Conservation (phyloP, 495 filamentous ascomycete genomes). For the Aspergillus heteromorphus region DNA sequence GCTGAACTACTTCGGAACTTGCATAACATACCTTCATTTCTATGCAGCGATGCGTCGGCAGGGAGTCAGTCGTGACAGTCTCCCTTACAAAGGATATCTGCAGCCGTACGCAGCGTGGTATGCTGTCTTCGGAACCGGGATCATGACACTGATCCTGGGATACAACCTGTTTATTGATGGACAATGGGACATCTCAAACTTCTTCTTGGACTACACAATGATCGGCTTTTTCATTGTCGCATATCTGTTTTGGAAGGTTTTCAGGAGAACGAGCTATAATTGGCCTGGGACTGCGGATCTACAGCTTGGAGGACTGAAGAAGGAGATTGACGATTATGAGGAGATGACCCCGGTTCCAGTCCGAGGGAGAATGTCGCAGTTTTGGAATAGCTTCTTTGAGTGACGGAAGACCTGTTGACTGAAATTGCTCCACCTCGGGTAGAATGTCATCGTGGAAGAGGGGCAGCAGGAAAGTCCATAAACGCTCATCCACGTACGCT, state of each 20-base stretch:
- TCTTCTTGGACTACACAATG: slow-evolving; percentile 40
- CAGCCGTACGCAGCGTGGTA: slow-evolving; percentile 33
- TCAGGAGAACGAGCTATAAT: slow-evolving; percentile 43
- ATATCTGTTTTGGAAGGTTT: slow-evolving; percentile 50
- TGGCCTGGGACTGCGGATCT: slow-evolving; percentile 35
- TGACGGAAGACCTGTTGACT: neutral
- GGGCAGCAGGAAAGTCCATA: no score
- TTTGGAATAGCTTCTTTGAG: neutral
- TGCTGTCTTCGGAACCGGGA: slow-evolving; percentile 28
- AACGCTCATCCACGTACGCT: no score
- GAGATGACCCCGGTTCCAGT: neutral
- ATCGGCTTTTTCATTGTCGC: slow-evolving; percentile 40
- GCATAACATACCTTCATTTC: slow-evolving; percentile 46
- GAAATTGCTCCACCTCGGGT: no score
- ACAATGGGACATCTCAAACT: slow-evolving; percentile 19
- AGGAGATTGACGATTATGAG: slow-evolving; percentile 62
- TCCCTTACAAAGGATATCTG: slow-evolving; percentile 25
- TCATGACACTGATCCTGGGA: slow-evolving; percentile 26
- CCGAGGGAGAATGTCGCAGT: no score
- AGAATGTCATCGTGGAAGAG: no score
- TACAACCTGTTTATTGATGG: slow-evolving; percentile 27
- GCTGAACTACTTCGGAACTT: slow-evolving; percentile 41
- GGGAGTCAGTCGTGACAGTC: slow-evolving; percentile 23
- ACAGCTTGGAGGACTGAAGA: slow-evolving; percentile 26
- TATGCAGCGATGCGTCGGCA: slow-evolving; percentile 27